These are phyloP conservation scores for Ceratobasidium sp. DNA, from an alignment of 1,284 basidiomycete genomes.

Conservation along the genomic window DNA sequence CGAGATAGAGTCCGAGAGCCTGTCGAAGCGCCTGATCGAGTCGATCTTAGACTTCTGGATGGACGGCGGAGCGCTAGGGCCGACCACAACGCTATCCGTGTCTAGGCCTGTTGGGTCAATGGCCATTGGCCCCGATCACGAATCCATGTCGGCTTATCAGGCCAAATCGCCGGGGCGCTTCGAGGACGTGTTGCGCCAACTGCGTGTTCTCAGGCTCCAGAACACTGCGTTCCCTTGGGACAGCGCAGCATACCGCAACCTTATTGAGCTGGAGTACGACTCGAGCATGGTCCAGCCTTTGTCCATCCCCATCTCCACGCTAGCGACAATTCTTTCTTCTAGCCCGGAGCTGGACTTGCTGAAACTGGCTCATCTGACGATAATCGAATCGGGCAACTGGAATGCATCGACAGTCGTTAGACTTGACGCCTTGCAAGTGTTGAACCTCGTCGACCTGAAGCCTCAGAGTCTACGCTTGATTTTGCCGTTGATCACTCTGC, in stretches of 20 bases:
- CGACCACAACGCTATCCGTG: too few relatives aligned
- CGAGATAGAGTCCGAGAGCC: too few relatives aligned
- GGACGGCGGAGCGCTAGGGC: too few relatives aligned
- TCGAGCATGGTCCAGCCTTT: not conserved
- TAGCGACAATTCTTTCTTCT: constrained; percentile 4
- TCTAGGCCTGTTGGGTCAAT: too few relatives aligned
- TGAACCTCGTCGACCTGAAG: constrained; percentile 15
- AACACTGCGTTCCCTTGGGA: constrained; percentile 19
- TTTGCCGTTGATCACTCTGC: constrained; percentile 6
- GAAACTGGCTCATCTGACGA: constrained; percentile 1
- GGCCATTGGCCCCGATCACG: too few relatives aligned
- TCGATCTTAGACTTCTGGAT: too few relatives aligned
- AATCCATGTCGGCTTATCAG: too few relatives aligned
- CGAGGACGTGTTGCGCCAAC: not conserved
- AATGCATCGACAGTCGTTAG: constrained; percentile 2
- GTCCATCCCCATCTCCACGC: not conserved
- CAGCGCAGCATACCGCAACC: constrained; percentile 10
- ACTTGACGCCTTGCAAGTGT: not conserved
- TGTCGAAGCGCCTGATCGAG: too few relatives aligned
- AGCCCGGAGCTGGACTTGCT: constrained; percentile 3
- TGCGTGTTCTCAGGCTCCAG: constrained; percentile 6
- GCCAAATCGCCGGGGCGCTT: not conserved
- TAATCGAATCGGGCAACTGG: constrained; percentile 15
- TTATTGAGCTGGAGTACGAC: not conserved
- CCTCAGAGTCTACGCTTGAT: constrained; percentile 9